A percentile compares a stretch with the other conserved stretches of the same genome.
Conservation (phyloP, 768 basidiomycete genomes). For the Asterophora parasitica region DNA sequence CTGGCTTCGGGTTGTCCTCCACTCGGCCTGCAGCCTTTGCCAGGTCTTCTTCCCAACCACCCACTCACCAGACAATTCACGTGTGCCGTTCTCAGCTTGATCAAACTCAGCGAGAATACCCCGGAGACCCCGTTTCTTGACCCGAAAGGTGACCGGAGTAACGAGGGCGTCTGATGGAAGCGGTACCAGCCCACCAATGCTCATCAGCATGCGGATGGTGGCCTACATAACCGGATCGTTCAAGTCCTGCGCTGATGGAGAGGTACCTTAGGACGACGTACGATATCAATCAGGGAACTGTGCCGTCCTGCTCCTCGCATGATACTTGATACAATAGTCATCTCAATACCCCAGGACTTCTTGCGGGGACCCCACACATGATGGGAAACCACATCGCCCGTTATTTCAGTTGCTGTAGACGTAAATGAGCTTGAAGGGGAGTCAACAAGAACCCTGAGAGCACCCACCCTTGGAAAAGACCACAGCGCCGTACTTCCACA, state of each 20-base stretch:
- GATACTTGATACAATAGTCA: constrained; percentile 84
- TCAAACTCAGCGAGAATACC: constrained; percentile 81
- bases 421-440: neutral
- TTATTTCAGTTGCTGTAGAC: constrained; percentile 39
- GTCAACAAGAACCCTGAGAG: neutral
- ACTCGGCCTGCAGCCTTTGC: constrained; percentile 80
- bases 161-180: constrained; percentile 90
- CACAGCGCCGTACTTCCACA: constrained; percentile 68
- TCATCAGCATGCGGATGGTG: constrained; percentile 61
- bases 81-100: constrained; percentile 62
- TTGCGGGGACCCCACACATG: constrained; percentile 83
- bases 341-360: constrained; percentile 91
- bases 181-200: constrained; percentile 76
- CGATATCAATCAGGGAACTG: constrained; percentile 80
- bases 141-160: constrained; percentile 89
- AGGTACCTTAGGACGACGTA: constrained; percentile 29
- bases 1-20: constrained; percentile 45
- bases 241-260: neutral
- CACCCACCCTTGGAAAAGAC: constrained; percentile 59
- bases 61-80: constrained; percentile 94
- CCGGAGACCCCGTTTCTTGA: constrained; percentile 63
- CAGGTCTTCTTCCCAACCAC: constrained; percentile 91
- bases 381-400: constrained; percentile 70
- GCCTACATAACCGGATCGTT: constrained; percentile 24
- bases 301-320: constrained; percentile 82